Evolutionary conservation across 495 filamentous ascomycete species (phyloP), one percentile per base, ranked within the genome.

Genomic region (Jackrogersella minutella): DNA sequence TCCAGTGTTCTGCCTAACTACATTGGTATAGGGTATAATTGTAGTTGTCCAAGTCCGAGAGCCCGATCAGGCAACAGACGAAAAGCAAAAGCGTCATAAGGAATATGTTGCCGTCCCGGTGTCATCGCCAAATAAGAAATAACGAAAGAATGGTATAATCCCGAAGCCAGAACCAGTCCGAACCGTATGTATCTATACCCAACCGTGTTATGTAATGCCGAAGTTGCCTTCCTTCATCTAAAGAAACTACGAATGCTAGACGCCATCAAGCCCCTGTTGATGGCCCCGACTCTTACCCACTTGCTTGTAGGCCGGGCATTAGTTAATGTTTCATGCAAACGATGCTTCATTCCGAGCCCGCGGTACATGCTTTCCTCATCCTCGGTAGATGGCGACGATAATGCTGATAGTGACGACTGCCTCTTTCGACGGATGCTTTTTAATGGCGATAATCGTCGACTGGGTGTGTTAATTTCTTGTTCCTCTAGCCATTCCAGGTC

Each of bases 171-270:
- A 69, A 41, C 49, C 60, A 44, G 66, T 54, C 51, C 66, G 57
- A 49, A 46, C 61, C 61, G 4, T 60, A 4, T 59, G 60, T 69
- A 60, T 61, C 21, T 62, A 65, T 69, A 69, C 66, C 61, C 56
- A 64, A 69, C 61, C 51, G 19, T 58, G 36, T 41, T 44, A 44
- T 51, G 37, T 44, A 53, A 62, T 64, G 50, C 21, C 44, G 66
- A 70, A 67, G 63, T 64, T 60, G 68, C 63, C 68, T 65, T 66
- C 68, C 58, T 34, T 67, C 57, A 63, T 69, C 66, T 69, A 69
- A 84, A 83, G 19, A 80, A 73, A 33, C 68, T 80, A 30, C 77
- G 76, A 52, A 80, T 75, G 16, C 79, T 74, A 50, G 81, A 74
- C 19, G 74, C 77, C 50, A 81, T 69, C 43, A 76, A 73, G 19